Base-by-base conservation (phyloP, 176 grass and related monocot genomes). In the Ampelocalamus luodianensis region DNA sequence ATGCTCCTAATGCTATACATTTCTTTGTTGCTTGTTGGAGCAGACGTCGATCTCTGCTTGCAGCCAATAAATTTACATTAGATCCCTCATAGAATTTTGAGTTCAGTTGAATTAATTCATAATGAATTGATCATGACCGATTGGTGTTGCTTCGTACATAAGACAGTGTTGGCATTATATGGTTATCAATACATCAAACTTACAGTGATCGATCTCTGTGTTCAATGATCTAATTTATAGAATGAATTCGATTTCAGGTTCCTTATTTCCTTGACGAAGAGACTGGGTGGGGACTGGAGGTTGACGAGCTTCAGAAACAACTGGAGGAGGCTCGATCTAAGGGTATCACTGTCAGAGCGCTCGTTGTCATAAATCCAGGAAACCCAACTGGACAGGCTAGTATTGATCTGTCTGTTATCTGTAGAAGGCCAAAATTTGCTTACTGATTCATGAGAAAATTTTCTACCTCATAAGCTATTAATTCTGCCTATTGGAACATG, bases 361-460 rank as follows among this genome's bases (percentile, higher is more conserved):
- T 97, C 11, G 90, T 93, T 65, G 92, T 97, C 86, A 95, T 97
- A 89, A 97, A 97, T 91, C 95, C 95, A 39, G 95, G 95, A 76
- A 97, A 97, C 65, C 95, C 95, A 72, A 97, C 95, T 27, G 95
- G 92, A 82, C 95, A 97, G 95, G 92, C 93, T 37, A 75, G 20
- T 88, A 23, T 74, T 74, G 51, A 15, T 75, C 67, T 62, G 65
- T 72, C 56, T 81, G 76, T 79, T 70, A 76, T 83, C 49, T 72
- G 48, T 46, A 78, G 67, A 69, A 62, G 13, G 22, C 45, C 5
- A 66, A 79, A 75, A 23, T 26, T 38, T 61, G 32, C 18, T 29
- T 60, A 39, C 36, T 67, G 71, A 26, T 51, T 66, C 10, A 18
- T 64, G 51, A 61, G 2, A 12, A 45, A 58, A 18, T 50, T 44